Percentiles rank a stretch among this genome's conserved stretches.
Conservation (phyloP, 768 basidiomycete species). For the Hypsizygus marmoreus region DNA sequence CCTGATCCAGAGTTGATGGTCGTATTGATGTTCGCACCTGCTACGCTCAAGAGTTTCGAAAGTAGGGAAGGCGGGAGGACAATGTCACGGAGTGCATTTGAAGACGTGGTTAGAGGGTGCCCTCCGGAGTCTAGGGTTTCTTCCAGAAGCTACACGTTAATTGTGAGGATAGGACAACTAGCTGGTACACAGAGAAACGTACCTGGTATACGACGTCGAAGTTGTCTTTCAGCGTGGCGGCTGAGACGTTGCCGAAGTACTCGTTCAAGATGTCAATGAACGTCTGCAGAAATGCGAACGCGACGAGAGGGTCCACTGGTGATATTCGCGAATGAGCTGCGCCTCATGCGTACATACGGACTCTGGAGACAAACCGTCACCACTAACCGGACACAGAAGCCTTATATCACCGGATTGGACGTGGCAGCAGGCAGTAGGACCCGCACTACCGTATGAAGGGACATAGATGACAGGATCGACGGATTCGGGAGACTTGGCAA, state of each 20-base stretch:
- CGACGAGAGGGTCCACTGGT: constrained; percentile 85
- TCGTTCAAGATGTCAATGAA: constrained; percentile 83
- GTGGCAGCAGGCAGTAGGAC: constrained; percentile 83
- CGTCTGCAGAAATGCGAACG: constrained; percentile 84
- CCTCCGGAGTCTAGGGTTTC: constrained; percentile 95
- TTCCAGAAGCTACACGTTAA: constrained; percentile 69
- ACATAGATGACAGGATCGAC: constrained; percentile 80
- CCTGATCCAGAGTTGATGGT: constrained; percentile 49
- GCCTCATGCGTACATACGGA: constrained; percentile 4
- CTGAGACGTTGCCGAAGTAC: constrained; percentile 86
- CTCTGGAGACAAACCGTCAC: constrained; percentile 64
- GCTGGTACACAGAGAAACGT: constrained; percentile 16
- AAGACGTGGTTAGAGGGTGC: constrained; percentile 88
- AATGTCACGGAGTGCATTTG: constrained; percentile 89
- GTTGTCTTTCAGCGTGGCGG: constrained; percentile 81
- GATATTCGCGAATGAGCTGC: constrained; percentile 2
- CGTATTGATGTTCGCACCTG: constrained; percentile 50
- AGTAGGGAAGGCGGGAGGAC: constrained; percentile 90
- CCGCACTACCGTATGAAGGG: constrained; percentile 43
- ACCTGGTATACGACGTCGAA: constrained; percentile 97
- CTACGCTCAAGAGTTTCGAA: constrained; percentile 62
- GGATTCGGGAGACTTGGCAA: constrained; percentile 53
- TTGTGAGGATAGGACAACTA: constrained; percentile 9
- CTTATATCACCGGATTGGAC: constrained; percentile 73
- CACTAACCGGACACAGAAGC: constrained; percentile 80